phyloP scores from a whole-genome alignment of 306 rosid genomes.

The Inga oerstediana region DNA sequence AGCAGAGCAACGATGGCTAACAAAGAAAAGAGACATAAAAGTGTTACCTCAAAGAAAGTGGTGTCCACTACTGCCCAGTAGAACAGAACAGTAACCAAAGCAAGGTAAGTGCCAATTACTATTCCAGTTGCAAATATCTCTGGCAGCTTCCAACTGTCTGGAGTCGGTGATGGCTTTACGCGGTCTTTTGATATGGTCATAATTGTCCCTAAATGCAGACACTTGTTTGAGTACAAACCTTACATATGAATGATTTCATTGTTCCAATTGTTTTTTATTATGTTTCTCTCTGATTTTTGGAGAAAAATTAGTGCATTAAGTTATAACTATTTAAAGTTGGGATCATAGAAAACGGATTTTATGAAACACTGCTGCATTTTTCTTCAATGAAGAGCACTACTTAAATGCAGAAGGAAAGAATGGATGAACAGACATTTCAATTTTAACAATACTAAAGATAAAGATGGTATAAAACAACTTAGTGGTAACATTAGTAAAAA shows the following conservation, averaged over 20 bases:
- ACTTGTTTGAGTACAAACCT: constrained; percentile 7
- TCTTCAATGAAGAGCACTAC: not conserved
- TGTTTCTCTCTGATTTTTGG: not conserved
- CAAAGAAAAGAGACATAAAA: constrained; percentile 20
- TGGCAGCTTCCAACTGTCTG: constrained; percentile 90
- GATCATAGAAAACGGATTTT: not conserved
- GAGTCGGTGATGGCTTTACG: constrained; percentile 83
- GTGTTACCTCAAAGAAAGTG: constrained; percentile 72
- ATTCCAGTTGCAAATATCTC: constrained; percentile 87
- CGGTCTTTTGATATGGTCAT: constrained; percentile 89
- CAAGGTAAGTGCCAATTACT: constrained; percentile 84
- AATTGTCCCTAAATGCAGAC: constrained; percentile 61
- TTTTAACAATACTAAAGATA: not conserved
- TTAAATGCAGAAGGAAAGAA: not conserved
- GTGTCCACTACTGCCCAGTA: constrained; percentile 68
- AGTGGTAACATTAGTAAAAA: not conserved
- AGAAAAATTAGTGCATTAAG: not conserved
- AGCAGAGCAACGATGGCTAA: not conserved
- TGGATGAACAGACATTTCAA: not conserved
- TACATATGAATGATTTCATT: not conserved
- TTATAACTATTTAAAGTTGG: not conserved
- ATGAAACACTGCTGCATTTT: not conserved
- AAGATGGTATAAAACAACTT: not conserved
- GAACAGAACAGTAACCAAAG: constrained; percentile 76
- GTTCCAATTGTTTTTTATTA: not conserved